Percentiles rank a stretch among this genome's conserved stretches.
Evolutionary conservation across 257 asterid species (phyloP).

Genomic region (Solanum acaule): DNA sequence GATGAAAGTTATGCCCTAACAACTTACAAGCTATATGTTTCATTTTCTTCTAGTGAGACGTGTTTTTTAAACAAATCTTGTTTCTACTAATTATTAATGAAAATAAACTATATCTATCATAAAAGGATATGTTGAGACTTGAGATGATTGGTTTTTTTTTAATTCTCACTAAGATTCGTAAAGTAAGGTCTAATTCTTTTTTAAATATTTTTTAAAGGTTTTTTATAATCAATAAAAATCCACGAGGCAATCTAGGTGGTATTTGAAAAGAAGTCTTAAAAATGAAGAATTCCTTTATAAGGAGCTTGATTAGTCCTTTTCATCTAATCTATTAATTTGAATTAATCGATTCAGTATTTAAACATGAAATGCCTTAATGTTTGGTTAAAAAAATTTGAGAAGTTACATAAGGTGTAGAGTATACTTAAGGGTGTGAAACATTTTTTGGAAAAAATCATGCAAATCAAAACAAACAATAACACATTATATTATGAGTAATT

Average conservation of each 20-base stretch:
- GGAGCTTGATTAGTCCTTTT: not conserved
- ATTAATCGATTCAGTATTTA: not conserved
- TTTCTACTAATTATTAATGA: too few relatives aligned
- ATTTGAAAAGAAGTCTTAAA: not conserved
- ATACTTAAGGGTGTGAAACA: not conserved
- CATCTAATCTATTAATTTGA: not conserved
- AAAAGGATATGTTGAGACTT: not conserved
- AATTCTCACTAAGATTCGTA: not conserved
- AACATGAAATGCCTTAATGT: accelerated
- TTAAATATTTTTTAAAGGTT: not conserved
- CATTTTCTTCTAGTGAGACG: too few relatives aligned
- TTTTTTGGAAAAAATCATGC: not conserved
- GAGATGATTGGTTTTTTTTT: not conserved
- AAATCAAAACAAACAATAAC: not conserved
- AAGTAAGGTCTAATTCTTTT: not conserved
- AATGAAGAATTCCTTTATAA: not conserved
- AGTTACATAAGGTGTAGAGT: not conserved
- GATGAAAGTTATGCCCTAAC: not conserved
- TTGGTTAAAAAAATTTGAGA: not conserved
- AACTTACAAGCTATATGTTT: not conserved
- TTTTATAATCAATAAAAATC: not conserved
- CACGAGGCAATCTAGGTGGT: not conserved
- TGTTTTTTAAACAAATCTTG: too few relatives aligned
- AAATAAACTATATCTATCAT: not conserved
- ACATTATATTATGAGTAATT: not conserved